Conservation (phyloP, 139 green algal genomes). For the Micractinium sp. region DNA sequence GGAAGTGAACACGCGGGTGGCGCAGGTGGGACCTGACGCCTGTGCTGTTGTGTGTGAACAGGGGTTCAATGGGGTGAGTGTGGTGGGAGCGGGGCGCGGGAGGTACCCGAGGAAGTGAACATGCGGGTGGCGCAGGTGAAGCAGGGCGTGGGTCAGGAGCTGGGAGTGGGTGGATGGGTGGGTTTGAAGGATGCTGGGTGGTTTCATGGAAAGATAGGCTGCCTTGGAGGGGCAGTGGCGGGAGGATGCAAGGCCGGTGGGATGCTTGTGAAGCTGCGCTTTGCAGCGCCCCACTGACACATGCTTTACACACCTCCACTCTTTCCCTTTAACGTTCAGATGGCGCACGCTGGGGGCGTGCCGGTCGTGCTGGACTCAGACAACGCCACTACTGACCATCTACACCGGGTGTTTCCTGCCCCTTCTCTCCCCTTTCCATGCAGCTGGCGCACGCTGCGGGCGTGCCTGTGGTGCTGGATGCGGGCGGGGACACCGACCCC, state of each 20-base stretch:
- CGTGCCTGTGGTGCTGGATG: constrained; percentile 21
- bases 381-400: too few relatives aligned
- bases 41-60: not conserved
- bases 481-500: not conserved
- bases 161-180: too few relatives aligned
- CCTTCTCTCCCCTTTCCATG: not conserved
- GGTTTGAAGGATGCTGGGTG: too few relatives aligned
- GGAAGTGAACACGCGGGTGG: not conserved
- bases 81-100: too few relatives aligned
- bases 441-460: constrained; percentile 16
- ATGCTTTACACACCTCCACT: not conserved
- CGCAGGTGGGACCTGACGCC: not conserved
- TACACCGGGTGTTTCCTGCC: not conserved
- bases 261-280: too few relatives aligned
- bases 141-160: too few relatives aligned
- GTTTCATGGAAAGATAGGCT: too few relatives aligned
- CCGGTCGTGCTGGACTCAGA: not conserved
- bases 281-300: too few relatives aligned
- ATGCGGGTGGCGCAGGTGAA: constrained; percentile 18
- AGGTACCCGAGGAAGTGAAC: constrained; percentile 15
- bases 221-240: too few relatives aligned
- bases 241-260: too few relatives aligned
- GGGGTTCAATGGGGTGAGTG: too few relatives aligned
- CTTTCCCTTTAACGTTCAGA: not conserved
- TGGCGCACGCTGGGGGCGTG: constrained; percentile 8